Evolutionary conservation across 2,329 filamentous ascomycete genomes (phyloP), one percentile per base, ranked within the genome.

Genomic region (Aspergillus quadrilineatus): DNA sequence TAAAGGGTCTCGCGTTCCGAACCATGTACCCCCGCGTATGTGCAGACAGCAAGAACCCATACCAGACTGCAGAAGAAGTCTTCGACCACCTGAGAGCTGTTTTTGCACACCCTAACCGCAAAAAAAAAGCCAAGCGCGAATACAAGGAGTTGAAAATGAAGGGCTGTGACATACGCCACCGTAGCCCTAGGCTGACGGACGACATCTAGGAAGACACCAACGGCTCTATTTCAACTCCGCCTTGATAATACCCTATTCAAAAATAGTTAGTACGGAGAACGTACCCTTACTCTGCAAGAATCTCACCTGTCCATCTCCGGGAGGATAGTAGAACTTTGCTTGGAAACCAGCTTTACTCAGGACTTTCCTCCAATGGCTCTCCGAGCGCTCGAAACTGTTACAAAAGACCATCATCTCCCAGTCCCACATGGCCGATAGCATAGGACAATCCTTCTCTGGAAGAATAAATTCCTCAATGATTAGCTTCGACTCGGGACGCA

Each of bases 381-480:
- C 56, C 1, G 65, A 66, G n/a, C 65, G 58, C 55, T 67, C 63
- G 1, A 65, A 29, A 4, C 65, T 65, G 4, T 65, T 60, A 32
- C 64, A 64, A 34, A 67, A 67, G 3, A 65, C 61, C 65, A 69
- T 67, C 7, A 68, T 64, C 4, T 59, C 61, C 45, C 67, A 51
- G 48, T 69, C 67, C 14, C 61, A 66, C 56, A 65, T 62, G 9
- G 60, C 59, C 17, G 59, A 53, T 3, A 64, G 51, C 4, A 49
- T 28, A 1, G 54, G 51, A 2, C 63, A 64, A 42, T 68, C 64
- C 32, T 51, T 47, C 41, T 69, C 65, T 0, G 66, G 64, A 8
- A 68, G 48, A 32, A 69, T 65, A 22, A 64, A 65, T 43, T 68
- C 65, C 39, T 69, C 65, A 36, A 67, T 60, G 22, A 68, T 37